Base-by-base conservation (phyloP, 225 moss, liverwort and hornwort species). In the Polytrichum formosum region DNA sequence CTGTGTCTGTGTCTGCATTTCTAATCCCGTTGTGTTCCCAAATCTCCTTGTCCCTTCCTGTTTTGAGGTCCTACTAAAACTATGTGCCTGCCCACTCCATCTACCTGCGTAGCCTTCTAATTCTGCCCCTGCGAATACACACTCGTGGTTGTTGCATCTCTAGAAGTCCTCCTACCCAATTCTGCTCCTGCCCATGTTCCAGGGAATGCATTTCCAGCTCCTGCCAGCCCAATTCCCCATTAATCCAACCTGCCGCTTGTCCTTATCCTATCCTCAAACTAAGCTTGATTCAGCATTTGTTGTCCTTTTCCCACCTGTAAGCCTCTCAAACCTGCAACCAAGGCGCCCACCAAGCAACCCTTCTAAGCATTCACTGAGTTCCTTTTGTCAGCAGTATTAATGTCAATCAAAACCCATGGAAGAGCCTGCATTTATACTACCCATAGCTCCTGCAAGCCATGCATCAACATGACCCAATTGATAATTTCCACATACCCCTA, bases 1-100 rank as follows among this genome's bases (percentile, higher is more conserved):
- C 74, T 93, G 93, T 63, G 91, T 79, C 73, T 93, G 93, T 63
- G 91, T 88, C 83, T 91, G 87, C 96, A 96, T 96, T 80, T 83
- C 81, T 88, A 66, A 76, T 71, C 73, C 70, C 78, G 73, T 76
- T 63, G 53, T 63, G 76, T 58, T 65, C 76, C 76, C 75, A 72
- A 78, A 65, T 58, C 61, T 58, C 73, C 72, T 73, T 78, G 62
- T 73, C 78, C 76, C 63, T 69, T 81, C 69, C 76, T 60, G 74
- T 55, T 31, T 55, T 16, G 62, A 73, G 25, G 69, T 53, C 81
- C 77, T 68, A 70, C 68, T 2, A 64, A 67, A 63, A 64, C 73
- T 85, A 78, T 72, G 85, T 76, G 21, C 80, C 69, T 71, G 70
- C 55, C 71, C 75, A 74, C 72, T 77, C 84, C 80, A 75, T 77